Percentiles rank a stretch among this genome's conserved stretches.
Evolutionary conservation across 345 rosid species (phyloP).

Genomic region (Sisymbrium irio): DNA sequence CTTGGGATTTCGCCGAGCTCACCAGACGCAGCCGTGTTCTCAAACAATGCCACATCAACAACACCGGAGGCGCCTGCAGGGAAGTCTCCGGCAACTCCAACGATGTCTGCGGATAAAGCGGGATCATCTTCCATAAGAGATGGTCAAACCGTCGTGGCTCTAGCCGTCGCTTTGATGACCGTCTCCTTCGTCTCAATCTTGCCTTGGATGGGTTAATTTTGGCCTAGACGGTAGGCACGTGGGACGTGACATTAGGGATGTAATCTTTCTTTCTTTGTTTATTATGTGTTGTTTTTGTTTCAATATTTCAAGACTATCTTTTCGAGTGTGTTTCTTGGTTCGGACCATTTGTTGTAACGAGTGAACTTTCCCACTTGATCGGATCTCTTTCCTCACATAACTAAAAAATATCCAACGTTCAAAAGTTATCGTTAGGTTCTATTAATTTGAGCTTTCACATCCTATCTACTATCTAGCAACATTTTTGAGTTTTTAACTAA

Average conservation of each 20-base stretch:
- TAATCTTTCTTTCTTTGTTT: conserved; percentile 6
- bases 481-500: not conserved
- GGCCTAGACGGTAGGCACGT: not conserved
- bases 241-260: conserved; percentile 10
- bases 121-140: conserved; percentile 26
- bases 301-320: not conserved
- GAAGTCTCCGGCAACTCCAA: conserved; percentile 22
- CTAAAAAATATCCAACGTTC: not conserved
- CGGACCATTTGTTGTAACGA: conserved; percentile 21
- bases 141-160: conserved; percentile 1
- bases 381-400: not conserved
- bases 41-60: conserved; percentile 35
- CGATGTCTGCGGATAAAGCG: conserved; percentile 7
- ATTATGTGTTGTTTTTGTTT: conserved; percentile 13
- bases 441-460: not conserved
- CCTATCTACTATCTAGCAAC: not conserved
- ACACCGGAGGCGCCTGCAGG: conserved; percentile 23
- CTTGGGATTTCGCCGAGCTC: conserved; percentile 78
- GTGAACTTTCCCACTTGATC: not conserved
- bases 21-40: conserved; percentile 69
- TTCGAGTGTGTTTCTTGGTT: conserved; percentile 3
- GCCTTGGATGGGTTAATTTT: conserved; percentile 19
- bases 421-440: not conserved
- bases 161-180: conserved; percentile 26
- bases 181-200: conserved; percentile 30